Evolutionary conservation across 2,329 filamentous ascomycete genomes (phyloP), one percentile per base, ranked within the genome.

Genomic region (Colletotrichum eleusines): DNA sequence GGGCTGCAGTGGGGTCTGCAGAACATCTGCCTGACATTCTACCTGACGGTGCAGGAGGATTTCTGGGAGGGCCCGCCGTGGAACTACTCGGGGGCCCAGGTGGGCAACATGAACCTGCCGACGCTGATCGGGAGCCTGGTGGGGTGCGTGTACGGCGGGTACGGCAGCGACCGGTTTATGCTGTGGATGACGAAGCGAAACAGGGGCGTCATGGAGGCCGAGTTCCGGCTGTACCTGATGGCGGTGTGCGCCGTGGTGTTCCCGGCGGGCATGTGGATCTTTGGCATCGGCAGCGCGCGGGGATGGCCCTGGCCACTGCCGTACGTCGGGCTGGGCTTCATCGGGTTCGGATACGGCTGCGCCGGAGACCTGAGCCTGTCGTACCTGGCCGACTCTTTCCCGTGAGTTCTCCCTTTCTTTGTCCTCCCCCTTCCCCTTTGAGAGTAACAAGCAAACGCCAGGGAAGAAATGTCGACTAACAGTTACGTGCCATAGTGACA

Each of bases 1-100:
- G 87, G 87, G 11, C 76, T 89, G 31, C 87, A 89, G 74, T 89
- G 87, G 87, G 87, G 87, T 5, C 81, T 86, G 38, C 88, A 89
- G 76, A 87, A 89, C 73, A 86, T 87, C n/a, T 89, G 87, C 78
- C 78, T 90, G 28, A 86, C 85, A 1, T 89, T 90, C 75, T 89
- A 89, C 72, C 80, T 88, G 40, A 89, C 87, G 0, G 82, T 89
- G 1, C 83, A 88, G 74, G 85, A 89, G 74, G 86, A 88, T 72
- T 84, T 84, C 73, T 89, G 86, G 84, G 85, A 84, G 33, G 83
- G 79, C 0, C 77, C 80, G 12, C 88, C 88, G 0, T 89, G 85
- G 83, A 84, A 87, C 76, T 90, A 89, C 75, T 81, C 78, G 44
- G 83, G 87, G 67, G 83, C 84, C 1, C 83, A 83, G 2, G 85